A percentile compares a stretch with the other conserved stretches of the same genome.
Conservation (phyloP, 495 filamentous ascomycete species). For the Wilcoxina mikolae region DNA sequence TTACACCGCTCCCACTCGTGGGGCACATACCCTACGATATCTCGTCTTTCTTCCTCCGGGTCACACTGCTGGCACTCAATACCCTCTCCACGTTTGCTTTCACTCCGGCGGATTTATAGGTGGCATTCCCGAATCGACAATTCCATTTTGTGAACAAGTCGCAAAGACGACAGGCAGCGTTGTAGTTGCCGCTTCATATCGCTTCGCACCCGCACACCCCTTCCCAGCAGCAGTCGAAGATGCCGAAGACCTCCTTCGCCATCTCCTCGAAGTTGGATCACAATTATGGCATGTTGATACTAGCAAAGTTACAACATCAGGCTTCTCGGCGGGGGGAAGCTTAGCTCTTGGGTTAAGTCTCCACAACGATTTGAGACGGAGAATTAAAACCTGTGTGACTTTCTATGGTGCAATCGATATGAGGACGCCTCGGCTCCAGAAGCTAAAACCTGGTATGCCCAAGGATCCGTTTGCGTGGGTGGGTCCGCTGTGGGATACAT, state of each 20-base stretch:
- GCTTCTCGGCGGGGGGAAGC: background rate
- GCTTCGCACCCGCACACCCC: background rate
- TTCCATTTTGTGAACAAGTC: background rate
- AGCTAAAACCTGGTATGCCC: background rate
- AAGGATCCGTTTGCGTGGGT: background rate
- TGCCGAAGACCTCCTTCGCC: background rate
- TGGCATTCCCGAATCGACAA: background rate
- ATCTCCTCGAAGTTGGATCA: background rate
- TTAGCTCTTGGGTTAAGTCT: background rate
- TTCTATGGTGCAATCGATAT: background rate
- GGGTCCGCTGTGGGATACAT: background rate
- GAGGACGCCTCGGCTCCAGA: background rate
- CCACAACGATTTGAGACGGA: background rate
- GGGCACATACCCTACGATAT: background rate
- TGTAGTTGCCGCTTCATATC: background rate
- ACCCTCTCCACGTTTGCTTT: background rate
- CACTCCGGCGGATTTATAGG: background rate
- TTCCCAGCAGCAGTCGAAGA: background rate
- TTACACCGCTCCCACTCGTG: background rate
- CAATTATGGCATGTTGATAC: background rate
- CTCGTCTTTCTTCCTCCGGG: background rate
- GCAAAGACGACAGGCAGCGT: background rate
- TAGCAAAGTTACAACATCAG: background rate
- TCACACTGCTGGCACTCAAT: background rate
- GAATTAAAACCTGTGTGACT: background rate